A percentile compares a stretch with the other conserved stretches of the same genome.
These are phyloP conservation scores for Fusarium devonianum DNA, from an alignment of 2,329 filamentous ascomycete genomes.

Conservation along the genomic window DNA sequence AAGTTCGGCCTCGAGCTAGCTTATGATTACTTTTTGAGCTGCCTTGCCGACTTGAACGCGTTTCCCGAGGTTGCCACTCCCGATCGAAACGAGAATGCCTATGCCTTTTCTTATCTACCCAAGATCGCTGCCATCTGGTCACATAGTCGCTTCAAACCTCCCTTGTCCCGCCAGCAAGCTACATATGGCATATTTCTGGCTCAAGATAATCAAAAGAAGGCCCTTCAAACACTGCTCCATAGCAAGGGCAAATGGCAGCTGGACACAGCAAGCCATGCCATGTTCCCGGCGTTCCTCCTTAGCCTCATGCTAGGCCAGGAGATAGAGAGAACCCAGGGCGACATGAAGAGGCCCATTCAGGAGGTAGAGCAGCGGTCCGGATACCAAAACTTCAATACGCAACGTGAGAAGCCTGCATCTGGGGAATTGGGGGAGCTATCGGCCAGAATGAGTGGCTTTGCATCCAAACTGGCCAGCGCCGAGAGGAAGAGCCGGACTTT, in stretches of 20 bases:
- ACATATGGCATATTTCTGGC: slow-evolving; percentile 46
- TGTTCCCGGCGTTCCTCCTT: slow-evolving; percentile 48
- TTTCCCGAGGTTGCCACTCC: slow-evolving; percentile 26
- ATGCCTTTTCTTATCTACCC: slow-evolving; percentile 48
- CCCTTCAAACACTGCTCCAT: slow-evolving; percentile 36
- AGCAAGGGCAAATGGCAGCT: slow-evolving; percentile 41
- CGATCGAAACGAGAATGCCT: slow-evolving; percentile 31
- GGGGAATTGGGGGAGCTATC: slow-evolving; percentile 45
- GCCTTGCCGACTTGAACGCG: slow-evolving; percentile 45
- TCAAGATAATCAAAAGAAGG: slow-evolving; percentile 34
- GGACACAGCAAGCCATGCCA: slow-evolving; percentile 39
- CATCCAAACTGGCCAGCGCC: slow-evolving; percentile 49
- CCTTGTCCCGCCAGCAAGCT: slow-evolving; percentile 14
- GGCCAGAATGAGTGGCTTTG: slow-evolving; percentile 45
- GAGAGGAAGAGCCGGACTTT: slow-evolving; percentile 48
- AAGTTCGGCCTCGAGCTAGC: slow-evolving; percentile 44
- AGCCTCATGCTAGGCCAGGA: slow-evolving; percentile 46
- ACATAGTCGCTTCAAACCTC: slow-evolving; percentile 30
- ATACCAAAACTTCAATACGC: slow-evolving; percentile 44
- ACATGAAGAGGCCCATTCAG: slow-evolving; percentile 45
- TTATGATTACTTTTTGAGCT: slow-evolving; percentile 45
- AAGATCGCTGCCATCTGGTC: slow-evolving; percentile 51
- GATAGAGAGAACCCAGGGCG: slow-evolving; percentile 43
- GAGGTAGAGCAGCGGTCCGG: slow-evolving; percentile 48
- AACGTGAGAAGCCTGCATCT: slow-evolving; percentile 39